phyloP scores from a whole-genome alignment of 805 yeast species.

The Pichia cephalocereana region DNA sequence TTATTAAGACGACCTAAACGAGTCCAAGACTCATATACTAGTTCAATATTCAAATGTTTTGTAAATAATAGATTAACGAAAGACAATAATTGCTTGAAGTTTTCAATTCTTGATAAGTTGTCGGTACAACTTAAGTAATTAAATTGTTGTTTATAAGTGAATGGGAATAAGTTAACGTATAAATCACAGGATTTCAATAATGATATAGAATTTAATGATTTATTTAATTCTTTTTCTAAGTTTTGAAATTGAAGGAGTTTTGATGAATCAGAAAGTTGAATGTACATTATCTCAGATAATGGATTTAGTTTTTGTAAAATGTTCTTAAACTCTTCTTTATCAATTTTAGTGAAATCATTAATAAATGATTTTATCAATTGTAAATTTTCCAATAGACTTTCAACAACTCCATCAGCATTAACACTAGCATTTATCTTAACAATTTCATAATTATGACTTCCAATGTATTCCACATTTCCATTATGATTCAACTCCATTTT shows the following conservation, averaged over 20 bases:
- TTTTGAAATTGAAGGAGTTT: constrained; percentile 18
- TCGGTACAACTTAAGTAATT: constrained; percentile 12
- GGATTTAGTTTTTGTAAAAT: constrained; percentile 47
- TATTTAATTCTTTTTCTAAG: constrained; percentile 10
- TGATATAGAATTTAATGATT: constrained; percentile 4
- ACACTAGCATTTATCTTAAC: no score
- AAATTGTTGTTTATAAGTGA: constrained; percentile 16
- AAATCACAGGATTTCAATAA: constrained; percentile 13
- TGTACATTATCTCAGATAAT: constrained; percentile 45
- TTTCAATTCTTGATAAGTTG: constrained; percentile 6
- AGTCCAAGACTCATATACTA: constrained; percentile 23
- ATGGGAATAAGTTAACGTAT: constrained; percentile 25
- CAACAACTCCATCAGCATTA: no score
- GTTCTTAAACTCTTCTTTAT: not conserved
- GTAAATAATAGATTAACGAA: constrained; percentile 21
- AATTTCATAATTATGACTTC: no score
- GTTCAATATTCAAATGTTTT: constrained; percentile 18
- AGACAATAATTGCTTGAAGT: constrained; percentile 8
- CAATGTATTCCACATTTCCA: no score
- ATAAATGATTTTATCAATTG: not conserved
- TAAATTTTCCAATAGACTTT: constrained; percentile 6
- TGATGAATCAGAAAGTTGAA: constrained; percentile 36
- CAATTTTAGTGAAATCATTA: not conserved
- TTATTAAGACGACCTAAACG: constrained; percentile 18
- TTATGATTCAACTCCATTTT: no score